Evolutionary conservation across 257 asterid species (phyloP), one percentile per base, ranked within the genome.

Genomic region (Gynochthodes officinalis): DNA sequence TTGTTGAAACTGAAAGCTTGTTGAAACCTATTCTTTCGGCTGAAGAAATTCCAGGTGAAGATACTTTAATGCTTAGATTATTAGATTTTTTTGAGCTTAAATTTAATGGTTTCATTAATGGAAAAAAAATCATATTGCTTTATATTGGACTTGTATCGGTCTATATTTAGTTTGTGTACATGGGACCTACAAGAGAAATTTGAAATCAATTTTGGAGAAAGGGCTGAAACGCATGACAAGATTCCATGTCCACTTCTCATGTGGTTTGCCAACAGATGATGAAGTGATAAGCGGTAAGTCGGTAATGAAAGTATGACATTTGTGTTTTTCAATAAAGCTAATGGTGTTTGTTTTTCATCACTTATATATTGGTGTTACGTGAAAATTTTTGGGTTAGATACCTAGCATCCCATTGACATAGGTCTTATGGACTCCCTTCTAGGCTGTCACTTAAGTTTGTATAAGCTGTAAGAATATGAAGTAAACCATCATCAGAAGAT

Each of bases 221-320:
- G 99, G 99, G 63, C 96, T 95, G 70, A 95, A 90, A 61, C 90
- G 96, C 80, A 95, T 95, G 98, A 81, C 84, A 79, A 89, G 99
- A 81, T 79, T 92, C 70, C 99, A 95, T 43, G 90, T 90, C 52
- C 99, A 95, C 86, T 95, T 95, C 86, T 89, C 97, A 25, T 85
- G 91, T 75, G 98, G 98, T 77, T 82, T 95, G 86, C 99, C 99
- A 30, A 80, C 87, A 30, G 97, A 92, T 75, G 95, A 87, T 28
- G 88, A 80, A 82, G 96, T 95, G 72, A 84, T 90, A 74, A 95
- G 99, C 60, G 97, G 99, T 94, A 83, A 80, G 91, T 73, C 70
- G 25, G 64, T 37, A 66, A 10, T 54, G 46, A 8, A 67, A 61
- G 54, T 59, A 50, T 79, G 43, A 55, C 44, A 44, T 7, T 43